Conservation (phyloP, 2,329 filamentous ascomycete genomes). For the Phialocephala subalpina region DNA sequence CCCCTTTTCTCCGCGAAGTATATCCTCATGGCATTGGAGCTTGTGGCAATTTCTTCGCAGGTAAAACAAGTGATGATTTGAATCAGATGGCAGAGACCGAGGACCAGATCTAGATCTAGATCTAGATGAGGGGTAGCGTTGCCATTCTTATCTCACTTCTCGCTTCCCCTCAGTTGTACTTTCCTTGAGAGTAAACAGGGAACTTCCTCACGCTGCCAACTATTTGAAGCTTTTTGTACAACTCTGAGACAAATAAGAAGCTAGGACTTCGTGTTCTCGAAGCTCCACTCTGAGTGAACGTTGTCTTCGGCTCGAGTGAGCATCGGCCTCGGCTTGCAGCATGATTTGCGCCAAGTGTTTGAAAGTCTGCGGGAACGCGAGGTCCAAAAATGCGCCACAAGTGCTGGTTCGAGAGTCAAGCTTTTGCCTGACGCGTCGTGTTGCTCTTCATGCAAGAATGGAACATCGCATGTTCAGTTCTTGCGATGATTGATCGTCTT, state of each 20-base stretch:
- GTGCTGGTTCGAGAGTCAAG: conserved; percentile 12
- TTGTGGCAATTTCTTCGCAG: background rate
- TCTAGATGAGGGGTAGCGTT: background rate
- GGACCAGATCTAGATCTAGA: background rate
- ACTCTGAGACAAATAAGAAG: conserved; percentile 5
- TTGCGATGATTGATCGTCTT: background rate
- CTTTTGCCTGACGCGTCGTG: conserved; percentile 11
- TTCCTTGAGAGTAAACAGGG: conserved; percentile 1
- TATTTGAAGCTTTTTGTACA: background rate
- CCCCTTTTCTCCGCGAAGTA: background rate
- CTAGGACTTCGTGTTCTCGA: background rate
- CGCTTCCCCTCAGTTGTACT: background rate
- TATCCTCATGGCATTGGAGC: background rate
- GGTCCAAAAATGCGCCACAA: conserved; percentile 9
- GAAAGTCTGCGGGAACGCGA: conserved; percentile 19
- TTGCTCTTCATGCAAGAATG: background rate
- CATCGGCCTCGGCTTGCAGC: background rate
- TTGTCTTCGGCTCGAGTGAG: background rate
- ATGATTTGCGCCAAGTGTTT: conserved; percentile 22
- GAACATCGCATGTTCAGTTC: background rate
- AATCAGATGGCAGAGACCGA: too few relatives aligned
- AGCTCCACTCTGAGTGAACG: background rate
- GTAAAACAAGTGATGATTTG: background rate
- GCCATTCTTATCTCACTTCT: background rate
- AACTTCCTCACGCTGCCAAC: background rate